Evolutionary conservation across 164 flowering plant species (phyloP).

Genomic region (Tetrastigma voinierianum): DNA sequence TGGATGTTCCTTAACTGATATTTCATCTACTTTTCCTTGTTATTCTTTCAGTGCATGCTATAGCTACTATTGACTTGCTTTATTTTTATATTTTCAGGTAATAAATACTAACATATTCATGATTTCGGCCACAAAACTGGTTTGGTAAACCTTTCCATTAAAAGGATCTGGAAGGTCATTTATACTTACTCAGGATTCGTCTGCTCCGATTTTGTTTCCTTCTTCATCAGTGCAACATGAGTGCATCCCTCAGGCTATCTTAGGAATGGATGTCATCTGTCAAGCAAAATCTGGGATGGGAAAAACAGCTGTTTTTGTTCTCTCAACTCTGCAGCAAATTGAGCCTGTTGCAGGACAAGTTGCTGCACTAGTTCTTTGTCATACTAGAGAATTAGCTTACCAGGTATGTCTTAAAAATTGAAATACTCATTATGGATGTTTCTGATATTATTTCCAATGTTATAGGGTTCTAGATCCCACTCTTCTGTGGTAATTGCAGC

Average conservation of each 20-base stretch:
- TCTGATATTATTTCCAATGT: too few relatives aligned
- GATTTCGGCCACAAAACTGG: constrained; percentile 37
- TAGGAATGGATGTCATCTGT: constrained; percentile 99
- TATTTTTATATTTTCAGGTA: constrained; percentile 52
- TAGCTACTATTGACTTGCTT: not conserved
- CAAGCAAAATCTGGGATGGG: constrained; percentile 99
- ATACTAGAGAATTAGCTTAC: constrained; percentile 94
- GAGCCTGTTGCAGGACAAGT: constrained; percentile 96
- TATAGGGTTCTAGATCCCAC: too few relatives aligned
- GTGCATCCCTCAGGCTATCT: constrained; percentile 95
- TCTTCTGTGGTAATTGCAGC: too few relatives aligned
- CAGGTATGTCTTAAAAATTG: constrained; percentile 49
- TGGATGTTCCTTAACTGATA: not conserved
- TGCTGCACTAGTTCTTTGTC: constrained; percentile 93
- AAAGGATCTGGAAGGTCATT: constrained; percentile 55
- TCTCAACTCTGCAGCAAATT: constrained; percentile 95
- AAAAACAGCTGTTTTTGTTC: constrained; percentile 97
- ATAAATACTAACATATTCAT: constrained; percentile 41
- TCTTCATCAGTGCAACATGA: constrained; percentile 97
- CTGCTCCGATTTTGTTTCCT: constrained; percentile 63
- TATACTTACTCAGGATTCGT: constrained; percentile 62
- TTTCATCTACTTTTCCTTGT: too few relatives aligned
- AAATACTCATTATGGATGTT: not conserved
- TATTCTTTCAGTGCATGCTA: too few relatives aligned
- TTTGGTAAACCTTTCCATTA: constrained; percentile 60